phyloP scores from a whole-genome alignment of 2,329 filamentous ascomycete genomes.

The Ilyonectria mors-panacis region DNA sequence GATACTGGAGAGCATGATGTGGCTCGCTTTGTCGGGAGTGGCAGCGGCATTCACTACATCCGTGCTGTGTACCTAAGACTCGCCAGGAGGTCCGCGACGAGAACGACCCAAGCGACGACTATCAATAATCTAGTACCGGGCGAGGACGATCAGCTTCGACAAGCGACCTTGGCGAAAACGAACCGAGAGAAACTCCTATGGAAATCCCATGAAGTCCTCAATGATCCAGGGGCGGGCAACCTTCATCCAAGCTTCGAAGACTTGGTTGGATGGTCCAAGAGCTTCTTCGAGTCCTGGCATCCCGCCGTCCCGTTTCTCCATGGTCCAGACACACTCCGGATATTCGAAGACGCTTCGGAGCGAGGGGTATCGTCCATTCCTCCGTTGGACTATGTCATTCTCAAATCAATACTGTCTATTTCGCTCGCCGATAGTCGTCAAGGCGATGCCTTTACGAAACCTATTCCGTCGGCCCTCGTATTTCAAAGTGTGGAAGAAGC shows the following conservation, averaged over 20 bases:
- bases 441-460: conserved; percentile 40
- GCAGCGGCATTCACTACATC: conserved; percentile 73
- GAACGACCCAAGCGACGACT: conserved; percentile 32
- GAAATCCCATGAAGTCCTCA: conserved; percentile 52
- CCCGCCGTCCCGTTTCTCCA: conserved; percentile 70
- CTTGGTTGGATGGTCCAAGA: conserved; percentile 64
- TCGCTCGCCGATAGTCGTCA: conserved; percentile 68
- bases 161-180: conserved; percentile 32
- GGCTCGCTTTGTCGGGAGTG: conserved; percentile 70
- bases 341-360: conserved; percentile 60
- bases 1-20: conserved; percentile 61
- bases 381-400: conserved; percentile 57
- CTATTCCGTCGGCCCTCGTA: conserved; percentile 60
- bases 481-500: conserved; percentile 66
- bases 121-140: conserved; percentile 64
- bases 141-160: conserved; percentile 67
- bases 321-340: conserved; percentile 64
- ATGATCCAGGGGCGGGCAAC: conserved; percentile 21
- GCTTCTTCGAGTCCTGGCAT: conserved; percentile 73
- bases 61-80: conserved; percentile 68
- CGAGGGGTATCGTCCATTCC: conserved; percentile 49
- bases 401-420: conserved; percentile 67
- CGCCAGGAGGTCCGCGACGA: conserved; percentile 42
- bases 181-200: conserved; percentile 49
- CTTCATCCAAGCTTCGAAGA: conserved; percentile 59